Evolutionary conservation across 2,329 filamentous ascomycete genomes (phyloP).

Genomic region (Elsinoe perseae): DNA sequence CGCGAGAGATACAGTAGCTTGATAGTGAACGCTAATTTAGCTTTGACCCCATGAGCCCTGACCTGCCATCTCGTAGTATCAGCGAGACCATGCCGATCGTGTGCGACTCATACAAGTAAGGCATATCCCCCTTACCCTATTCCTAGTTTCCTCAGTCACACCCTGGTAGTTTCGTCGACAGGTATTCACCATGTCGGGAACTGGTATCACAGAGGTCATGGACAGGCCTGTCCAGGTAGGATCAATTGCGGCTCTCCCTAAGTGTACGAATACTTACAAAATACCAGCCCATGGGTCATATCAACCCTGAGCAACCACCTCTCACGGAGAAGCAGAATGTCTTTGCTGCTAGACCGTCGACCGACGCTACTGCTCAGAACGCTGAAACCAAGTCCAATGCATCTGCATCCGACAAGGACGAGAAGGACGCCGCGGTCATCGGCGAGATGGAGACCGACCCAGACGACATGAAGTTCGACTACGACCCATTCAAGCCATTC

Average conservation of each 20-base stretch:
- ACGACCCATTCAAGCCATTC: conserved; percentile 38
- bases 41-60: conserved; percentile 13
- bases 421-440: conserved; percentile 25
- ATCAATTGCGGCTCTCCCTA: neutral
- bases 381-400: conserved; percentile 17
- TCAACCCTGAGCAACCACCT: conserved; percentile 29
- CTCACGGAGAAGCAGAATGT: conserved; percentile 32
- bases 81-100: conserved; percentile 10
- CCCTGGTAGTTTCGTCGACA: neutral
- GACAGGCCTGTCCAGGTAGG: conserved; percentile 13
- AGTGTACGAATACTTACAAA: neutral
- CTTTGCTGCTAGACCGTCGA: conserved; percentile 24
- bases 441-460: conserved; percentile 26
- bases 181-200: conserved; percentile 15
- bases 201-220: conserved; percentile 17
- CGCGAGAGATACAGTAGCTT: conserved; percentile 7
- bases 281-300: conserved; percentile 23
- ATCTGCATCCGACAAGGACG: conserved; percentile 22
- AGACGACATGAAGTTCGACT: conserved; percentile 25
- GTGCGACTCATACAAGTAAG: conserved; percentile 10
- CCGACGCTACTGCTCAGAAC: conserved; percentile 8
- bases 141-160: neutral
- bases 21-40: conserved; percentile 2
- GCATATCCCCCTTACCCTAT: neutral
- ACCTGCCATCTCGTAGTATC: conserved; percentile 2